Base-by-base conservation (phyloP, 441 rosid species). In the Pelargonium exstipulatum region DNA sequence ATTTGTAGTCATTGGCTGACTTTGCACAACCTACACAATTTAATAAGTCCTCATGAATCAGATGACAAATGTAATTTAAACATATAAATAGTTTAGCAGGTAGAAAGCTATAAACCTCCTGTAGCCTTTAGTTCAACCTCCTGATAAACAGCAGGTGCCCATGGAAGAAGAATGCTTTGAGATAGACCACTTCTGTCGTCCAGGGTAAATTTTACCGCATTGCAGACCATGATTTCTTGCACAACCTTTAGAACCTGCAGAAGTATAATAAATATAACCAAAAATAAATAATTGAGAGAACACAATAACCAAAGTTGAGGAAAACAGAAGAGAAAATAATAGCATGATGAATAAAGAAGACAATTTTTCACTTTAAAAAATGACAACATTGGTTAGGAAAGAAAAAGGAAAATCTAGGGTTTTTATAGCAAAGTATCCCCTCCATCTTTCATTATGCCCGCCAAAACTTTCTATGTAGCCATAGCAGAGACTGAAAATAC, bases 161-260 rank as follows among this genome's bases (percentile, higher is more conserved):
- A 95, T 4, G 97, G 99, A 77, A 95, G 96, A 73, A 86, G 74
- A 80, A 95, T 81, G 62, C 46, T 75, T 45, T 75, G 76, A 69
- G 86, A 78, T 64, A 66, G 43, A 67, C 69, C 82, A 62, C 63
- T 80, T 77, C 73, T 76, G 43, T 64, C 75, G 66, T 83, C 90
- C 80, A 83, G 69, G 73, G 69, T 72, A 76, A 95, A 85, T 65
- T 77, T 83, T 72, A 95, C 91, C 81, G 76, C 84, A 66, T 89
- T 84, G 79, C 99, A 95, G 62, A 92, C 90, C 80, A 86, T 76
- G 69, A 91, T 73, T 83, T 91, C 96, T 84, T 90, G 97, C 73
- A 68, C 83, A 82, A 78, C 84, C 77, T 82, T 88, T 71, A 89
- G 88, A 79, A 88, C 90, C 97, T 91, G 81, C 29, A 67, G 74